These are phyloP conservation scores for Sporothrix euskadiensis DNA, from an alignment of 2,329 filamentous ascomycete species.

Conservation along the genomic window DNA sequence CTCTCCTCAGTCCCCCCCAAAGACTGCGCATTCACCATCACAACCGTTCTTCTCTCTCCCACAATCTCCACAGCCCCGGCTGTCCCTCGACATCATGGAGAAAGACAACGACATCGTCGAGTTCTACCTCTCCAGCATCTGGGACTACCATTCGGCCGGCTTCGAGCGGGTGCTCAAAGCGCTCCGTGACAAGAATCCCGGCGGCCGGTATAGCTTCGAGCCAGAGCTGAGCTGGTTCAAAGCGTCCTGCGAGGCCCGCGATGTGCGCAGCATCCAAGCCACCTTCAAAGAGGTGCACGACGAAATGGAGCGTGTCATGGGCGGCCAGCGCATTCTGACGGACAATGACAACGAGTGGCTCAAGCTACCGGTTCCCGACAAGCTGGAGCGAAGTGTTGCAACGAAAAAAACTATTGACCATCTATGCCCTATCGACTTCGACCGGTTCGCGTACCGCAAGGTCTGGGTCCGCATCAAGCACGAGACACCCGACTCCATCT, in stretches of 20 bases:
- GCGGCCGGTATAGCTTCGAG: slow-evolving; percentile 35
- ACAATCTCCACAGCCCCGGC: not conserved
- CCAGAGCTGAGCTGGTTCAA: slow-evolving; percentile 35
- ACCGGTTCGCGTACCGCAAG: slow-evolving; percentile 25
- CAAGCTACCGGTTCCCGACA: not conserved
- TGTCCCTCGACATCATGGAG: slow-evolving; percentile 23
- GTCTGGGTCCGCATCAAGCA: slow-evolving; percentile 36
- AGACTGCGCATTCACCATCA: not conserved
- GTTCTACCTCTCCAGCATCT: slow-evolving; percentile 37
- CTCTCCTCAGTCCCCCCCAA: not conserved
- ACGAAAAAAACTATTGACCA: slow-evolving; percentile 20
- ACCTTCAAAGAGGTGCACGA: slow-evolving; percentile 28
- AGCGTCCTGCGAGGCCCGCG: slow-evolving; percentile 31
- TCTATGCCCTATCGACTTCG: slow-evolving; percentile 30
- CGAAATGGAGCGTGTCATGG: slow-evolving; percentile 24
- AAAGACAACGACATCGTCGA: slow-evolving; percentile 26
- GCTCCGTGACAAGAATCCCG: slow-evolving; percentile 32
- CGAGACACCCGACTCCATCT: slow-evolving; percentile 30
- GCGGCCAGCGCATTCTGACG: not conserved
- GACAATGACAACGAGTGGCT: slow-evolving; percentile 27
- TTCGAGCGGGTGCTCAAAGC: slow-evolving; percentile 33
- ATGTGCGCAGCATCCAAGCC: slow-evolving; percentile 29
- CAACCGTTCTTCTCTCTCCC: not conserved
- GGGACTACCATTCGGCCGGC: slow-evolving; percentile 35
- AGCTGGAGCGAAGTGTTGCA: not conserved